A percentile compares a stretch with the other conserved stretches of the same genome.
phyloP scores from a whole-genome alignment of 2,329 filamentous ascomycete species.

The Aspergillus pseudoviridinutans region DNA sequence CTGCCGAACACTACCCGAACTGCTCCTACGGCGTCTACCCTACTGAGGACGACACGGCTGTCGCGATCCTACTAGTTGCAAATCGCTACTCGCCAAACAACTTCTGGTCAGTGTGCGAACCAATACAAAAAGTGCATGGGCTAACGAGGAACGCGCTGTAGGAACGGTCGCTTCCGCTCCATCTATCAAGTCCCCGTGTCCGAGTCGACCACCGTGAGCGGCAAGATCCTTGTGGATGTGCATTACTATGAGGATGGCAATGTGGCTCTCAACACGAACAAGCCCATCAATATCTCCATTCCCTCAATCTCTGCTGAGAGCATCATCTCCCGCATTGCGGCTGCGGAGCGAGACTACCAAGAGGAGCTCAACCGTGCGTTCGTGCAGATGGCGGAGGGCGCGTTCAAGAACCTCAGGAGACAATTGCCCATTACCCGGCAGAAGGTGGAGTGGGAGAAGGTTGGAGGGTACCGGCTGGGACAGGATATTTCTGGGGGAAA shows the following conservation, averaged over 20 bases:
- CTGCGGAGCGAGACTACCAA: slow-evolving; percentile 86
- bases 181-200: slow-evolving; percentile 74
- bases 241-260: slow-evolving; percentile 99
- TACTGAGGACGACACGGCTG: slow-evolving; percentile 66
- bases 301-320: slow-evolving; percentile 62
- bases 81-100: slow-evolving; percentile 98
- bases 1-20: slow-evolving; percentile 82
- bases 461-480: slow-evolving; percentile 82
- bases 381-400: slow-evolving; percentile 80
- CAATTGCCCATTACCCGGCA: slow-evolving; percentile 95
- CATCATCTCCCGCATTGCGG: slow-evolving; percentile 73
- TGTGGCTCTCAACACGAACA: slow-evolving; percentile 86
- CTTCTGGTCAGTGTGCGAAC: slow-evolving; percentile 66
- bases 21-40: slow-evolving; percentile 81
- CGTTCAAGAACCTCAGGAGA: slow-evolving; percentile 87
- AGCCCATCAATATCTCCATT: slow-evolving; percentile 63
- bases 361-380: slow-evolving; percentile 94
- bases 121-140: background rate
- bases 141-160: slow-evolving; percentile 28
- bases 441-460: slow-evolving; percentile 99
- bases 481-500: slow-evolving; percentile 73
- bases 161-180: slow-evolving; percentile 95
- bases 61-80: slow-evolving; percentile 81
- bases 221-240: slow-evolving; percentile 86
- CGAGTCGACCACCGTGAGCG: slow-evolving; percentile 58